A percentile compares a stretch with the other conserved stretches of the same genome.
Evolutionary conservation across 2,329 filamentous ascomycete genomes (phyloP).

Genomic region (Colletotrichum gloeosporioides): DNA sequence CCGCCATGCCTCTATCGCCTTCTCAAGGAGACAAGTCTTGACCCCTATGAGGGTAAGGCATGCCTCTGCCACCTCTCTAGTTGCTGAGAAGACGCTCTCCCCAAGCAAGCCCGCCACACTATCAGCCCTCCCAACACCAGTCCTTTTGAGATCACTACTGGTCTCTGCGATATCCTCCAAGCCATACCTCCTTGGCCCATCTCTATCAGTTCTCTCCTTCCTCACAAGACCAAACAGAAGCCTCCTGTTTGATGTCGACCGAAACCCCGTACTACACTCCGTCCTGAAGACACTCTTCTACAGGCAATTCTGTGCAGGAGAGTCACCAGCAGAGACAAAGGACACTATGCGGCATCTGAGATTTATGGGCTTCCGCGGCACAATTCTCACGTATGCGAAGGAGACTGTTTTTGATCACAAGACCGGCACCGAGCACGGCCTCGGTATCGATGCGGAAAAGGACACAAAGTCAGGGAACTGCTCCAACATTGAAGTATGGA

Average conservation of each 20-base stretch:
- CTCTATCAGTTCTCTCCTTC: background rate
- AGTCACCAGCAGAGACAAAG: slow-evolving; percentile 71
- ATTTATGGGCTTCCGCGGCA: slow-evolving; percentile 78
- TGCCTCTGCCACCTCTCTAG: background rate
- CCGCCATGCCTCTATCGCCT: background rate
- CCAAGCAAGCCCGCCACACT: background rate
- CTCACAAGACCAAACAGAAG: slow-evolving; percentile 5
- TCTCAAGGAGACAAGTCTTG: background rate
- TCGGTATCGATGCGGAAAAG: slow-evolving; percentile 49
- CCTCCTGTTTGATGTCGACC: slow-evolving; percentile 68
- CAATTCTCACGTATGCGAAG: slow-evolving; percentile 83
- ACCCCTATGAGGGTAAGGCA: background rate
- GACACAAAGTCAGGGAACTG: slow-evolving; percentile 50
- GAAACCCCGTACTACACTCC: slow-evolving; percentile 72
- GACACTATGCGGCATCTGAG: slow-evolving; percentile 70
- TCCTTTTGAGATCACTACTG: background rate
- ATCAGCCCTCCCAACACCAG: background rate
- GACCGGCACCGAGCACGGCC: slow-evolving; percentile 50
- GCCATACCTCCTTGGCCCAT: background rate
- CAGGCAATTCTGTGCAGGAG: slow-evolving; percentile 88
- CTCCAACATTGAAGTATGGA: slow-evolving; percentile 74
- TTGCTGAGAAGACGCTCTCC: background rate
- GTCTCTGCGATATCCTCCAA: slow-evolving; percentile 8
- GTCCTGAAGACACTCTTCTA: slow-evolving; percentile 86
- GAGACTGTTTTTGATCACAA: slow-evolving; percentile 75